Conservation (phyloP, 164 flowering plant genomes). For the Chimonanthus praecox region DNA sequence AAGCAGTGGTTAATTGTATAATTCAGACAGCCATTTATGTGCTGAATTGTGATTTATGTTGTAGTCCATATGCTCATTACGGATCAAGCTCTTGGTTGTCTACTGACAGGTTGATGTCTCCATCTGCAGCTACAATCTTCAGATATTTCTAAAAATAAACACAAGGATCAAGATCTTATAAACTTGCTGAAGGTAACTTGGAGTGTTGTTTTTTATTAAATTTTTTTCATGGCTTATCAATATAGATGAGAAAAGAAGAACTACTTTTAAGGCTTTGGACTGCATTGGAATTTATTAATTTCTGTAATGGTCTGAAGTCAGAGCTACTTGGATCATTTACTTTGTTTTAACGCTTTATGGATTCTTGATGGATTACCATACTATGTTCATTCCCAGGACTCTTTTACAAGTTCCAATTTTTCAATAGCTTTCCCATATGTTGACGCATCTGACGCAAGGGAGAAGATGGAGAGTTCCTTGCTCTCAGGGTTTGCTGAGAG, state of each 20-base stretch:
- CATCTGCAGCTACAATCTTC: constrained; percentile 51
- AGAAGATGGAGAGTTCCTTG: constrained; percentile 52
- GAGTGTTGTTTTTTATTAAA: neutral
- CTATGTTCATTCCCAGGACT: constrained; percentile 33
- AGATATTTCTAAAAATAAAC: constrained; percentile 37
- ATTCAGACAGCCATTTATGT: neutral
- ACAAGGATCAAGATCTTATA: constrained; percentile 46
- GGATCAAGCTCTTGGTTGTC: neutral
- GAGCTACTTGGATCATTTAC: neutral
- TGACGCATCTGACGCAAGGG: constrained; percentile 41
- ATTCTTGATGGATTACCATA: neutral
- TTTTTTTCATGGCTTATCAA: neutral
- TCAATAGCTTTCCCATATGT: constrained; percentile 91
- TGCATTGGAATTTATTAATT: no score
- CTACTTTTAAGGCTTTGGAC: no score
- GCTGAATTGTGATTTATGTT: neutral
- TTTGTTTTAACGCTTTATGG: neutral
- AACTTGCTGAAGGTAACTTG: constrained; percentile 62
- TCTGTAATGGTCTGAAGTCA: no score
- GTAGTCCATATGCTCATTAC: neutral
- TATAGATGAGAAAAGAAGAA: no score
- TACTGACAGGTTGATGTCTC: constrained; percentile 13
- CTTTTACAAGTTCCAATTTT: constrained; percentile 55
- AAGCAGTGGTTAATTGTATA: neutral
- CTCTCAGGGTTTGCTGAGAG: constrained; percentile 53